A percentile compares a stretch with the other conserved stretches of the same genome.
Conservation (phyloP, 2,329 filamentous ascomycete genomes). For the Dothideomycetes sp. region DNA sequence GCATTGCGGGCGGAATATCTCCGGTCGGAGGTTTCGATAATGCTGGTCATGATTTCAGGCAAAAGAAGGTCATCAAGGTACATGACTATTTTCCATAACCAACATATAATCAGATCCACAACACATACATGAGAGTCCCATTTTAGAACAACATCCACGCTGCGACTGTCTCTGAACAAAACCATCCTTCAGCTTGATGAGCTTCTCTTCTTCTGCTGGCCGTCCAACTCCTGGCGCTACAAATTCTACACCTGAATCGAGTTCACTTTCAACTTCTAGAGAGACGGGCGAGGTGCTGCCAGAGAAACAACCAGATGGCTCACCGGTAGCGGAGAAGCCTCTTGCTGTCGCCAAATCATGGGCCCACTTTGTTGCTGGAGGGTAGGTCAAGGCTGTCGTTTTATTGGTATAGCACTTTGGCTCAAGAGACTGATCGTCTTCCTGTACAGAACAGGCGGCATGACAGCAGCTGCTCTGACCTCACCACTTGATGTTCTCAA, state of each 20-base stretch:
- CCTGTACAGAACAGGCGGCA: constrained; percentile 61
- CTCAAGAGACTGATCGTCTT: constrained; percentile 6
- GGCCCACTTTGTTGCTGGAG: constrained; percentile 86
- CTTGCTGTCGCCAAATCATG: constrained; percentile 58
- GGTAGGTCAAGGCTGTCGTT: constrained; percentile 38
- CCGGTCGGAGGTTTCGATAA: not conserved
- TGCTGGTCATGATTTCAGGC: not conserved
- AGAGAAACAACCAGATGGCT: constrained; percentile 29
- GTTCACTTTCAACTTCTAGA: constrained; percentile 38
- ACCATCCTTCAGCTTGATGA: not conserved
- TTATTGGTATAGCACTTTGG: not conserved
- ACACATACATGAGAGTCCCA: not conserved
- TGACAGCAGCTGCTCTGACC: constrained; percentile 86
- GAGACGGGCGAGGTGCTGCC: constrained; percentile 49
- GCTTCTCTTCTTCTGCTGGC: not conserved
- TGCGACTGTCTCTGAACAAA: not conserved
- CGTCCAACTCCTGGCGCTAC: constrained; percentile 2
- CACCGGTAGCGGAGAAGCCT: constrained; percentile 24
- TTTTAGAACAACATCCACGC: not conserved
- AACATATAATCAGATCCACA: not conserved
- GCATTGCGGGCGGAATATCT: not conserved
- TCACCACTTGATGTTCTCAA: constrained; percentile 90
- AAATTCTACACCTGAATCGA: constrained; percentile 4
- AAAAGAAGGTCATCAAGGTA: not conserved
- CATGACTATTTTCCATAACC: not conserved